Conservation (phyloP, 177 flowering plant genomes). For the Vitis hybrid region DNA sequence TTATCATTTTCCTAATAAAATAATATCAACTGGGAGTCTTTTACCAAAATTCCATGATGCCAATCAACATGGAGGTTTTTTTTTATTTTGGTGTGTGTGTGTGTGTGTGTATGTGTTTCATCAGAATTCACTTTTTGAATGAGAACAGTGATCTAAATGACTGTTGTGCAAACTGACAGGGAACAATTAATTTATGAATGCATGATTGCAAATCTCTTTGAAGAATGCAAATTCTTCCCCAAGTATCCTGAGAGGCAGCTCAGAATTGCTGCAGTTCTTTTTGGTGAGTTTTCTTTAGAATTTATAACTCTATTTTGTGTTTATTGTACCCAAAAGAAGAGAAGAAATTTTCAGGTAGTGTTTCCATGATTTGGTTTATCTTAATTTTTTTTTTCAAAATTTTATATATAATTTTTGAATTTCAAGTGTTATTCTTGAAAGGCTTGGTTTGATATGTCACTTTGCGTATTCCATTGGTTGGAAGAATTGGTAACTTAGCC, state of each 20-base stretch:
- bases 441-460: no score
- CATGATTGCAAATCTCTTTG: constrained; percentile 86
- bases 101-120: background rate
- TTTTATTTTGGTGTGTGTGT: background rate
- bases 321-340: background rate
- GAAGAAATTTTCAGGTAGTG: background rate
- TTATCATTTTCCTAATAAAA: background rate
- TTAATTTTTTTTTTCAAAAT: background rate
- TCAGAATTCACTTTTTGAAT: background rate
- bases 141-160: background rate
- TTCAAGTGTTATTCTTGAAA: no score
- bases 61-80: background rate
- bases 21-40: background rate
- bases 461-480: no score
- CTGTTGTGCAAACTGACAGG: constrained; percentile 45
- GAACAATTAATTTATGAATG: constrained; percentile 79
- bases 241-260: constrained; percentile 94
- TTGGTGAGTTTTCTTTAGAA: constrained; percentile 55
- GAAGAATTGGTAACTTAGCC: no score
- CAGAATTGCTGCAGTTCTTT: constrained; percentile 82
- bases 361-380: background rate
- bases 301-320: background rate
- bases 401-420: no score
- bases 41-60: background rate
- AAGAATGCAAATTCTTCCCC: constrained; percentile 86